These are phyloP conservation scores for Monilinia aucupariae DNA, from an alignment of 2,329 filamentous ascomycete genomes.

Conservation along the genomic window DNA sequence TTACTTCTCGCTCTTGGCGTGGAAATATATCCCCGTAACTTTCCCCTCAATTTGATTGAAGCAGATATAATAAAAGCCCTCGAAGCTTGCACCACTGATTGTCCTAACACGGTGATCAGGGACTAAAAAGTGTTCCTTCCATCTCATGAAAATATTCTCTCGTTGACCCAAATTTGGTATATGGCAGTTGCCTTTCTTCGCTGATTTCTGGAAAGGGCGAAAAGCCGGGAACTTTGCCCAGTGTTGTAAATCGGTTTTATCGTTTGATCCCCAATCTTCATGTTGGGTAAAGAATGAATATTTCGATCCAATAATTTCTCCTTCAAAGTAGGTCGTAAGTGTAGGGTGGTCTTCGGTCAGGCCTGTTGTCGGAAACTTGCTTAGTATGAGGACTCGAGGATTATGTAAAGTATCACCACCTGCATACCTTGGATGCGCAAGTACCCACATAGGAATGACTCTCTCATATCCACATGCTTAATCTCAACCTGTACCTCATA, in stretches of 20 bases:
- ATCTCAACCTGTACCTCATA: slow-evolving; percentile 97
- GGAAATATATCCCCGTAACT: slow-evolving; percentile 94
- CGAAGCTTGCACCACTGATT: slow-evolving; percentile 91
- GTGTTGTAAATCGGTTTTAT: slow-evolving; percentile 87
- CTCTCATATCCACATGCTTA: slow-evolving; percentile 89
- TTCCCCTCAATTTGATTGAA: slow-evolving; percentile 87
- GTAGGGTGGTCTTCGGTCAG: slow-evolving; percentile 94
- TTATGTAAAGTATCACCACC: not conserved
- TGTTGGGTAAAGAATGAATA: slow-evolving; percentile 92
- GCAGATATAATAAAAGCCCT: slow-evolving; percentile 98
- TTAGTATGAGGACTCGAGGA: slow-evolving; percentile 15
- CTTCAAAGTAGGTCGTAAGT: slow-evolving; percentile 97
- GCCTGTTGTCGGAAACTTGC: slow-evolving; percentile 51
- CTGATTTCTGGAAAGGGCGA: slow-evolving; percentile 61
- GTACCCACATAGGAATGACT: slow-evolving; percentile 93
- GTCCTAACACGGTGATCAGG: slow-evolving; percentile 88
- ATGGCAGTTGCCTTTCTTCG: slow-evolving; percentile 53
- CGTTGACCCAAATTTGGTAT: slow-evolving; percentile 67
- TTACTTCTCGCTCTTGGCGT: slow-evolving; percentile 95
- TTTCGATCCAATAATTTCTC: slow-evolving; percentile 92
- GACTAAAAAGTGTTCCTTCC: slow-evolving; percentile 98
- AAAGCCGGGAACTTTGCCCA: slow-evolving; percentile 90
- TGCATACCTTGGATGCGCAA: slow-evolving; percentile 80
- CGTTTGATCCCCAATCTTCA: slow-evolving; percentile 82
- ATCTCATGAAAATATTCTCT: slow-evolving; percentile 96